Conservation (phyloP, 1,284 basidiomycete species). For the Naganishia sp. region DNA sequence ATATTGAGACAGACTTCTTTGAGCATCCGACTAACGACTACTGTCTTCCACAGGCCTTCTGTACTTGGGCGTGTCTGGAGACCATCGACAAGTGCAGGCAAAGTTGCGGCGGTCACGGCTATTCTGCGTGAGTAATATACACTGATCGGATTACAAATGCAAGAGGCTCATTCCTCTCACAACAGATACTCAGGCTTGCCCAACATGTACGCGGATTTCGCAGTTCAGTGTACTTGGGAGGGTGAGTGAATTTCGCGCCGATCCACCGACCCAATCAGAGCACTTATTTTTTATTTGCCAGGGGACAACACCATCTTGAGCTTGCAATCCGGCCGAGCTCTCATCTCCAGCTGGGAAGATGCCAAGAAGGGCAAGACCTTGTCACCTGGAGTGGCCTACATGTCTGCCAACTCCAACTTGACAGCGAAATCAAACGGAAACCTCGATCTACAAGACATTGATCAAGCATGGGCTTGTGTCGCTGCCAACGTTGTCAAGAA, state of each 20-base stretch:
- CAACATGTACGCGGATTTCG: slow-evolving; percentile 60
- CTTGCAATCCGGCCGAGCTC: slow-evolving; percentile 59
- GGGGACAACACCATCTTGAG: slow-evolving; percentile 59
- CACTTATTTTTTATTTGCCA: neutral
- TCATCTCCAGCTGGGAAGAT: slow-evolving; percentile 58
- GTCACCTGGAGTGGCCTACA: slow-evolving; percentile 57
- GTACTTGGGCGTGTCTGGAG: slow-evolving; percentile 61
- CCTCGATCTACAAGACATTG: slow-evolving; percentile 57
- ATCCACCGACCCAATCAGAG: neutral
- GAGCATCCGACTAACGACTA: neutral
- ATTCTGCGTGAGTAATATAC: slow-evolving; percentile 52
- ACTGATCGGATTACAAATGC: neutral
- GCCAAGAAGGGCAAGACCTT: slow-evolving; percentile 57
- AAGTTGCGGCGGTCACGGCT: slow-evolving; percentile 62
- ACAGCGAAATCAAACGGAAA: slow-evolving; percentile 55
- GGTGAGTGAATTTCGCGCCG: slow-evolving; percentile 39
- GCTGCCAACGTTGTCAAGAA: slow-evolving; percentile 60
- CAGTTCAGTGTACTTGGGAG: slow-evolving; percentile 62
- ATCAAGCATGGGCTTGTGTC: slow-evolving; percentile 58
- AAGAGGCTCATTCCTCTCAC: slow-evolving; percentile 9
- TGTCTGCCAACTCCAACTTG: slow-evolving; percentile 54
- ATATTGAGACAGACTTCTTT: neutral
- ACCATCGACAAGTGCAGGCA: slow-evolving; percentile 61
- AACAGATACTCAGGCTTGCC: slow-evolving; percentile 58
- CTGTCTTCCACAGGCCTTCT: slow-evolving; percentile 55